Evolutionary conservation across 805 yeast genomes (phyloP), one percentile per base, ranked within the genome.

Genomic region (Candida corydali): DNA sequence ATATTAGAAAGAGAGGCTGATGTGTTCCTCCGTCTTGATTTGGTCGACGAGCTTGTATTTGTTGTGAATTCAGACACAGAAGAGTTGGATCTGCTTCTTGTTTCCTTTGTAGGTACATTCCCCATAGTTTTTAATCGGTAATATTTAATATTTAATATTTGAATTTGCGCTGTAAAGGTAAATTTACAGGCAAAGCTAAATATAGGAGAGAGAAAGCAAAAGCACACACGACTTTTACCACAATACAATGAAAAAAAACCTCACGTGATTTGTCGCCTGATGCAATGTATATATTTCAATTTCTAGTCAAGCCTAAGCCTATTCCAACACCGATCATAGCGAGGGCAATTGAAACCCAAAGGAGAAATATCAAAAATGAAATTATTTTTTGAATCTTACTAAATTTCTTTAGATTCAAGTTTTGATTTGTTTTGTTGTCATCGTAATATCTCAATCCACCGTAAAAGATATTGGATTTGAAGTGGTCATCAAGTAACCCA

Each of bases 61-160:
- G 34, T 14, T 5, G 22, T 30, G 5, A 24, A 26, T 11, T 39
- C 42, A 12, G 47, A 32, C n/a, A 34, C 29, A 11, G 49, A 42
- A 6, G 56, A 47, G 25, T 53, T 43, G n/a, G 65, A 49, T 36
- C 69, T 51, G 22, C 57, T 50, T 36, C 65, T 45, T 17, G 49
- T 41, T 44, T 67, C 73, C 49, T 65, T 67, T 14, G 70, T 55
- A 25, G 71, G 69, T 22, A 66, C 69, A 52, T 66, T 66, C 28
- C 73, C 73, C 73, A 67, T 67, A 18, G 15, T 36, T 34, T 15
- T 7, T 15, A 15, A 8, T 14, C 4, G 11, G 6, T 28, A n/a
- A 25, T 11, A 25, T 6, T 11, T 25, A 11, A 11, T 10, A 12
- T 33, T 33, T 26, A 26, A 26, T 18, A 33, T 4, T 9, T 8